Conservation (phyloP, 495 filamentous ascomycete genomes). For the Penicillium dipodomyicola region DNA sequence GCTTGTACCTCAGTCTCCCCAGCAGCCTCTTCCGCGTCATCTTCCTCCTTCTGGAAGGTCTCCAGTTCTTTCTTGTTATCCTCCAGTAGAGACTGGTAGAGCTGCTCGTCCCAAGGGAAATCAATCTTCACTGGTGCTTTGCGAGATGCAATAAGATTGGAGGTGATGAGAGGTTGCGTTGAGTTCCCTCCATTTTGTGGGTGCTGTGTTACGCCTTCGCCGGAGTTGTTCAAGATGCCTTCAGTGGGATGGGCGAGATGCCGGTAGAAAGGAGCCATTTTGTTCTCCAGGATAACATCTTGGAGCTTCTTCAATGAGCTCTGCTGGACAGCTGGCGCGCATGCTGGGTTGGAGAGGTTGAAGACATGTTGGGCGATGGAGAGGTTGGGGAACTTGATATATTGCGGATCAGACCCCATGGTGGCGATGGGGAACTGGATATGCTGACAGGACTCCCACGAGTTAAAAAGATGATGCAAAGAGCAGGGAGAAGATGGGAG, state of each 20-base stretch:
- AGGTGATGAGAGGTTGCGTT: conserved; percentile 52
- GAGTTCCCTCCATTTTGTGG: conserved; percentile 53
- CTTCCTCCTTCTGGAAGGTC: conserved; percentile 90
- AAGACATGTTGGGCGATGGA: conserved; percentile 95
- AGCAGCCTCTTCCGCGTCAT: conserved; percentile 89
- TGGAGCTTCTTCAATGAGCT: conserved; percentile 78
- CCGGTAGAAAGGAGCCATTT: conserved; percentile 96
- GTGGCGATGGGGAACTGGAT: conserved; percentile 31
- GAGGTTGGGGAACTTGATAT: conserved; percentile 90
- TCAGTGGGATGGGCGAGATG: conserved; percentile 93
- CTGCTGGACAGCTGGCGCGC: conserved; percentile 64
- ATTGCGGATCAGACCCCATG: conserved; percentile 98
- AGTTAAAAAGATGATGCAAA: conserved; percentile 12
- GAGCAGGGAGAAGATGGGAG: conserved; percentile 14
- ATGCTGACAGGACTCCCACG: conserved; percentile 1
- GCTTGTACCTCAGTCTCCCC: conserved; percentile 94
- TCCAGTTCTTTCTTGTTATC: conserved; percentile 92
- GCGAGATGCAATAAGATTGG: conserved; percentile 69
- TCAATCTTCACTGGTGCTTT: conserved; percentile 58
- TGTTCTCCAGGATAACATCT: conserved; percentile 87
- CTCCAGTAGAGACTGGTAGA: conserved; percentile 79
- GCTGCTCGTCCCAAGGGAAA: conserved; percentile 83
- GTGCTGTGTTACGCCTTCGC: conserved; percentile 65
- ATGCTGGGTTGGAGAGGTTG: conserved; percentile 86
- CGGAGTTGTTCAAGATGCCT: conserved; percentile 77